A percentile compares a stretch with the other conserved stretches of the same genome.
Evolutionary conservation across 352 stramenopile species (phyloP).

Genomic region (Pythium oligandrum): DNA sequence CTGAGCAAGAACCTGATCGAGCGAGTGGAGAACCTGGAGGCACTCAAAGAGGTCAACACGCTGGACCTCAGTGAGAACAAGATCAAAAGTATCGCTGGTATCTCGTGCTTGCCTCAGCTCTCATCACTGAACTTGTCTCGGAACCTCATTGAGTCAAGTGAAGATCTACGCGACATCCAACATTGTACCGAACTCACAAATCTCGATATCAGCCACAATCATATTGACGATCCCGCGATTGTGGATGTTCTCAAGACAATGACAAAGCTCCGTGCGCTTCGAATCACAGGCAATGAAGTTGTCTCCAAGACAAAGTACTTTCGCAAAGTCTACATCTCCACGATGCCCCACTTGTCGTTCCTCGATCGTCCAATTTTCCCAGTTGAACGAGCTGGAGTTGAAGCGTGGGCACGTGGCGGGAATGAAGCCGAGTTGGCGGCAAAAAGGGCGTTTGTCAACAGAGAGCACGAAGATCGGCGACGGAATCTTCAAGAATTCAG

Average conservation of each 20-base stretch:
- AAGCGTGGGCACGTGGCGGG: slow-evolving; percentile 87
- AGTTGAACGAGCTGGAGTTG: slow-evolving; percentile 76
- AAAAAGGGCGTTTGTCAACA: slow-evolving; percentile 66
- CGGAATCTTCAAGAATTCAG: slow-evolving; percentile 72
- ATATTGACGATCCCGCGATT: slow-evolving; percentile 73
- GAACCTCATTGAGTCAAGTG: slow-evolving; percentile 78
- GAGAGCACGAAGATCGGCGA: slow-evolving; percentile 67
- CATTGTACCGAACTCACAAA: slow-evolving; percentile 77
- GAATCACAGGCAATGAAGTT: slow-evolving; percentile 88
- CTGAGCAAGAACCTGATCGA: slow-evolving; percentile 92
- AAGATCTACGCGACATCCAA: slow-evolving; percentile 71
- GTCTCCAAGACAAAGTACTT: slow-evolving; percentile 91
- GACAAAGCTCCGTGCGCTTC: slow-evolving; percentile 67
- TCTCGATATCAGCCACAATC: slow-evolving; percentile 92
- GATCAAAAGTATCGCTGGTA: slow-evolving; percentile 76
- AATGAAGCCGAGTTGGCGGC: slow-evolving; percentile 83
- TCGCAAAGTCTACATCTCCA: slow-evolving; percentile 89
- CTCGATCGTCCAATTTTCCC: slow-evolving; percentile 95
- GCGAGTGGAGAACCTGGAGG: slow-evolving; percentile 64
- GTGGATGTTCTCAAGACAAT: slow-evolving; percentile 81
- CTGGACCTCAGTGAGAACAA: slow-evolving; percentile 92
- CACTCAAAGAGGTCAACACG: slow-evolving; percentile 79
- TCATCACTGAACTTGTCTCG: slow-evolving; percentile 88
- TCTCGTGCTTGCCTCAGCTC: slow-evolving; percentile 72
- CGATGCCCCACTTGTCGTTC: slow-evolving; percentile 81